Percentiles rank a stretch among this genome's conserved stretches.
These are phyloP conservation scores for Globomyces sp. DNA, from an alignment of 371 early-diverging fungal genomes.

Conservation along the genomic window DNA sequence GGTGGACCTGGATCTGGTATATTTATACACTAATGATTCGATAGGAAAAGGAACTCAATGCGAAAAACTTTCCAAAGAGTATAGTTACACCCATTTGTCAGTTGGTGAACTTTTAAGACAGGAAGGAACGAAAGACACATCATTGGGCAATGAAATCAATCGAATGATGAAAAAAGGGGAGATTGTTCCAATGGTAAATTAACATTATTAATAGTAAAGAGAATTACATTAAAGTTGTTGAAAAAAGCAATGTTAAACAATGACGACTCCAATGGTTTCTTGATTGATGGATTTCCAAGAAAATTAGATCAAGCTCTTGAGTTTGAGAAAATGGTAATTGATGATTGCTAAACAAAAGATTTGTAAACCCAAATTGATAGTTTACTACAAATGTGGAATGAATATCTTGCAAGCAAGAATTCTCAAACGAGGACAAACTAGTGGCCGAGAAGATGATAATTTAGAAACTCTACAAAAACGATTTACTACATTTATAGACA, in stretches of 20 bases:
- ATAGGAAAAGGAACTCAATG: conserved; percentile 17
- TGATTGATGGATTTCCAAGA: conserved; percentile 18
- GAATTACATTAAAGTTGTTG: conserved; percentile 22
- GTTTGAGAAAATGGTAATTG: conserved; percentile 17
- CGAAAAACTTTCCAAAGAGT: conserved; percentile 8
- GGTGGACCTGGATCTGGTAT: conserved; percentile 27
- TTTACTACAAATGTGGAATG: conserved; percentile 55
- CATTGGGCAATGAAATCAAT: conserved; percentile 50
- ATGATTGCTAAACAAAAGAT: conserved; percentile 26
- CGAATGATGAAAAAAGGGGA: conserved; percentile 59
- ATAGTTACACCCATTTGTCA: conserved; percentile 54
- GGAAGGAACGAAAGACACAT: conserved; percentile 54
- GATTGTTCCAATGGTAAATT: conserved; percentile 58
- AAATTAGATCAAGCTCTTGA: conserved; percentile 18
- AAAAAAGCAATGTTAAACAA: conserved; percentile 14
- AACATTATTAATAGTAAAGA: conserved; percentile 23
- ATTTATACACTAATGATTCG: too few relatives aligned
- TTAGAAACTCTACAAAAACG: conserved; percentile 56
- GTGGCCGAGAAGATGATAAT: conserved; percentile 63
- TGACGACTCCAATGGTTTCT: conserved; percentile 1
- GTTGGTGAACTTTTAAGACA: conserved; percentile 72
- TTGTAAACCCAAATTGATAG: conserved; percentile 40
- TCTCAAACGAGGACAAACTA: conserved; percentile 57
- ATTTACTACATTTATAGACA: conserved; percentile 50
- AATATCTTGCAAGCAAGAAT: conserved; percentile 47